Percentiles rank a stretch among this genome's conserved stretches.
These are phyloP conservation scores for Styphnolobium japonicum DNA, from an alignment of 306 rosid species.

Conservation along the genomic window DNA sequence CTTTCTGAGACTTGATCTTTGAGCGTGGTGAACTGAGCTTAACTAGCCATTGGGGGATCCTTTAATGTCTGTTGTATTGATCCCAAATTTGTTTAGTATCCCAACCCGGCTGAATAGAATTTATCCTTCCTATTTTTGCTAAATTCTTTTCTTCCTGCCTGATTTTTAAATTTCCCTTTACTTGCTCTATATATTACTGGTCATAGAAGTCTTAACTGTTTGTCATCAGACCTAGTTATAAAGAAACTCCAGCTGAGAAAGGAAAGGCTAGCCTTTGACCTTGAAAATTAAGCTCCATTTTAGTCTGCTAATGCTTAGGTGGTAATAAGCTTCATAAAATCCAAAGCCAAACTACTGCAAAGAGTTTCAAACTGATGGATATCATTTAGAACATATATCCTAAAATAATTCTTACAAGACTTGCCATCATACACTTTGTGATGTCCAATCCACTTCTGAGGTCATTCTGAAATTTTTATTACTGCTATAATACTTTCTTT, in stretches of 20 bases:
- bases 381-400: background rate
- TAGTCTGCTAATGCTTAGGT: background rate
- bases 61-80: background rate
- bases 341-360: background rate
- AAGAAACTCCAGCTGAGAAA: background rate
- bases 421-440: background rate
- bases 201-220: conserved; percentile 8
- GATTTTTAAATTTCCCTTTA: background rate
- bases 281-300: background rate
- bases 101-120: background rate
- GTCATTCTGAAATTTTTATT: conserved; percentile 6
- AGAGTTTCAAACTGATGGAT: background rate
- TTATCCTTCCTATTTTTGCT: background rate
- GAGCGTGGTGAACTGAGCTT: background rate
- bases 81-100: background rate
- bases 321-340: background rate
- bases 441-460: background rate
- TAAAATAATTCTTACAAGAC: background rate
- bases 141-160: background rate
- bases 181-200: background rate
- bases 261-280: conserved; percentile 2
- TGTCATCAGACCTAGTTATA: background rate
- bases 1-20: background rate
- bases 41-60: background rate
- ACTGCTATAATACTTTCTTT: conserved; percentile 24